phyloP scores from a whole-genome alignment of 164 flowering plant species.

The Aristolochia contorta region DNA sequence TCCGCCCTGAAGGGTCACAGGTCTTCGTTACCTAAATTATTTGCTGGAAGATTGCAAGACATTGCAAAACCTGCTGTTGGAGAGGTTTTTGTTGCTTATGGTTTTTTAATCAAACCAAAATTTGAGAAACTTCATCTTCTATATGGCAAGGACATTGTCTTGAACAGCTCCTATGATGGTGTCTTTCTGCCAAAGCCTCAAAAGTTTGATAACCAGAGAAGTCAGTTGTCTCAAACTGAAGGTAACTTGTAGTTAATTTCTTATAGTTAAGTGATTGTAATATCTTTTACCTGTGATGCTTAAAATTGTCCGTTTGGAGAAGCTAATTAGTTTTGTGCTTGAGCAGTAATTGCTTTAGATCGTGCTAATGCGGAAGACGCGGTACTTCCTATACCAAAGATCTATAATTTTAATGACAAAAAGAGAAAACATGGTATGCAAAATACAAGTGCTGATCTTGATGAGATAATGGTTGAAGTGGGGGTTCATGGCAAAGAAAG shows the following conservation, averaged over 20 bases:
- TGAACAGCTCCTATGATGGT: conserved; percentile 46
- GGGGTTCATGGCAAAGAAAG: conserved; percentile 7
- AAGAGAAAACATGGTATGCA: conserved; percentile 13
- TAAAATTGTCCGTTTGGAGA: background rate
- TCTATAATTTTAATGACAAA: conserved; percentile 33
- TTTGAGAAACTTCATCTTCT: conserved; percentile 67
- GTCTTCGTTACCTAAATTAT: conserved; percentile 39
- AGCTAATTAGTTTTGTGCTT: conserved; percentile 13
- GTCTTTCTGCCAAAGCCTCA: conserved; percentile 51
- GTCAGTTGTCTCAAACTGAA: conserved; percentile 21
- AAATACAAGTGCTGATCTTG: conserved; percentile 11
- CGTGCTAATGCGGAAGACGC: conserved; percentile 92
- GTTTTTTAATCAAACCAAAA: conserved; percentile 67
- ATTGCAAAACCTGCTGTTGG: conserved; percentile 31
- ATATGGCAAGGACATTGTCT: conserved; percentile 45
- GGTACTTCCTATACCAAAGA: conserved; percentile 54
- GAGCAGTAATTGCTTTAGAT: conserved; percentile 72
- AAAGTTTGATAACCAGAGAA: conserved; percentile 35
- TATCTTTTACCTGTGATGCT: background rate
- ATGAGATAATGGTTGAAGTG: conserved; percentile 19
- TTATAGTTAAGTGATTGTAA: background rate
- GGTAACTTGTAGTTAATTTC: conserved; percentile 20
- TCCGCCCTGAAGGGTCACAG: conserved; percentile 23
- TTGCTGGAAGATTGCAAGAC: conserved; percentile 61
- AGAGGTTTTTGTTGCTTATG: conserved; percentile 59